Base-by-base conservation (phyloP, 371 early-diverging fungal genomes). In the Capillidium heterosporum region DNA sequence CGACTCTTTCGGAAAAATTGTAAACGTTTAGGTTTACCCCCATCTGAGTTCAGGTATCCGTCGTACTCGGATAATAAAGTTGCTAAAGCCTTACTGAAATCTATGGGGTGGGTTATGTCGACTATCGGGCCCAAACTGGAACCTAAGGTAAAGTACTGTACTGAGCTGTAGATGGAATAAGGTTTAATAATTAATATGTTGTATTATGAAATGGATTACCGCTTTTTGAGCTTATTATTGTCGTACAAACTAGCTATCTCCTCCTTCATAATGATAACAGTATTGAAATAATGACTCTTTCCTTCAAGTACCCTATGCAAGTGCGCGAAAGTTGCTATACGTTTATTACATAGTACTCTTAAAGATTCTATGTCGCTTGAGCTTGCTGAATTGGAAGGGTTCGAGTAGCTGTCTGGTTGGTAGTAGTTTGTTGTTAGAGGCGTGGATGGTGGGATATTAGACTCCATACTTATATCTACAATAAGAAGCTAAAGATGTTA, bases 211-310 rank as follows among this genome's bases (percentile, higher is more conserved):
- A 44, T 17, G 19, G 23, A 10, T 23, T 55, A 55, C 55, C 55
- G 31, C 26, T 55, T 55, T 24, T 43, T 55, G 1, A 55, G 15
- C 7, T 39, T 31, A 15, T 2, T 27, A 55, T 55, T 55, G 19
- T 55, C 55, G 29, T 55, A 55, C 8, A 55, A 11, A 10, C 24
- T 27, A n/a, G 13, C 7, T 11, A 55, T 23, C 5, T 55, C 55
- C 27, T 55, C 55, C 24, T 39, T 55, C 19, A 42, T 13, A 24
- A 55, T 55, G 10, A 28, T 40, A n/a, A 55, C 40, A n/a, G 55
- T 55, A 26, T 55, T 55, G 29, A 55, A 55, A 28, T 55, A 55
- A 42, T 55, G 55, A 55, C 42, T 41, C 35, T 55, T 55, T n/a
- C 55, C 55, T 55, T 55, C 55, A 5, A 55, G 29, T 41, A 55